These are phyloP conservation scores for Sarocladium brachiariae DNA, from an alignment of 2,329 filamentous ascomycete species.

Conservation along the genomic window DNA sequence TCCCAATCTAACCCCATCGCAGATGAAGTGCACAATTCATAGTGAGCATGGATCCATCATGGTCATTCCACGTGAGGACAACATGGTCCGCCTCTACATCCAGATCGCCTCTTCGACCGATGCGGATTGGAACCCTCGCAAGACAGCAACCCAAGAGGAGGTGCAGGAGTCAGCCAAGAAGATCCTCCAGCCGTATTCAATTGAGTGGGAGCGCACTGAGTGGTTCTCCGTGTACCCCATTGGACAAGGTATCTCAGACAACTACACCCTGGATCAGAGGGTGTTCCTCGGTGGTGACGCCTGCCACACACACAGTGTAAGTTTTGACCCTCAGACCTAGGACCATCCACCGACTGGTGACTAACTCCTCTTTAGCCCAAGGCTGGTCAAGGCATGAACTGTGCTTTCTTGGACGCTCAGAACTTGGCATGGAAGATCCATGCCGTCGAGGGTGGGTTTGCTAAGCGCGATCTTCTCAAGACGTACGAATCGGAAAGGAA, in stretches of 20 bases:
- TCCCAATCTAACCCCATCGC: not conserved
- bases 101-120: conserved; percentile 58
- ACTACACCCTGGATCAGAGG: conserved; percentile 59
- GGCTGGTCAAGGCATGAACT: conserved; percentile 76
- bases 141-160: conserved; percentile 54
- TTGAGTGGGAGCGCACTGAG: conserved; percentile 60
- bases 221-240: conserved; percentile 76
- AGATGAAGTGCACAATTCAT: conserved; percentile 70
- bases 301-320: conserved; percentile 70
- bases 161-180: conserved; percentile 60
- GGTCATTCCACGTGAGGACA: conserved; percentile 67
- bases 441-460: conserved; percentile 77
- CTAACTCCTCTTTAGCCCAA: conserved; percentile 45
- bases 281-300: conserved; percentile 72
- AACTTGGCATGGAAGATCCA: conserved; percentile 97
- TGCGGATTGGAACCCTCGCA: conserved; percentile 53
- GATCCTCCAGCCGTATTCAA: conserved; percentile 59
- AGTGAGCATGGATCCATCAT: conserved; percentile 69
- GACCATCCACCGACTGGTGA: too few relatives aligned
- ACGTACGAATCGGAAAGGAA: conserved; percentile 87
- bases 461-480: conserved; percentile 64
- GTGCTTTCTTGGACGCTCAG: conserved; percentile 71
- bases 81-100: conserved; percentile 64
- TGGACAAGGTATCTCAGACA: conserved; percentile 64
- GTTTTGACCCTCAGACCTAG: conserved; percentile 34